A percentile compares a stretch with the other conserved stretches of the same genome.
These are phyloP conservation scores for Lyophyllum atratum DNA, from an alignment of 768 basidiomycete species.

Conservation along the genomic window DNA sequence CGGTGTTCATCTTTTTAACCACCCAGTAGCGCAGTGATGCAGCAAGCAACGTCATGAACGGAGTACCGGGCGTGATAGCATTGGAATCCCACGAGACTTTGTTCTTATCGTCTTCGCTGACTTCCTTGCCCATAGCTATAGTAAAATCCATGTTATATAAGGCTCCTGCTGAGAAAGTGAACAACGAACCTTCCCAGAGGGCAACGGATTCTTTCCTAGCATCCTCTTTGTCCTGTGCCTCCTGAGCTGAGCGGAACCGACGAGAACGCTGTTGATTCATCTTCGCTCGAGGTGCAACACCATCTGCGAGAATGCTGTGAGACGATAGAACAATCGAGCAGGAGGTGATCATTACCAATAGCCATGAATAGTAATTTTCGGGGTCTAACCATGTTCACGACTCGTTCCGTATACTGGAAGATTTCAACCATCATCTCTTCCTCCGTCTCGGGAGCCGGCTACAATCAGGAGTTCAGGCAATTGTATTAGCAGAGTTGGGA, in stretches of 20 bases:
- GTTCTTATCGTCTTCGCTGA: slow-evolving; percentile 80
- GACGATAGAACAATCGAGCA: not conserved
- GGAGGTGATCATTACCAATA: slow-evolving; percentile 63
- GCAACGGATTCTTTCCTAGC: slow-evolving; percentile 81
- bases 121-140: slow-evolving; percentile 88
- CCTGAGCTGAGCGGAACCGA: slow-evolving; percentile 93
- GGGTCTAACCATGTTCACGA: slow-evolving; percentile 96
- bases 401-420: slow-evolving; percentile 94
- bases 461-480: slow-evolving; percentile 5
- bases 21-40: slow-evolving; percentile 94
- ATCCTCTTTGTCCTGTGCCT: slow-evolving; percentile 92
- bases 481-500: not conserved
- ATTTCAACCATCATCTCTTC: slow-evolving; percentile 99
- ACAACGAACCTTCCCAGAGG: slow-evolving; percentile 75
- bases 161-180: not conserved
- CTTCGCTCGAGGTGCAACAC: slow-evolving; percentile 97
- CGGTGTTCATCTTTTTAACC: slow-evolving; percentile 89
- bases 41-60: slow-evolving; percentile 95
- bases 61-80: slow-evolving; percentile 98
- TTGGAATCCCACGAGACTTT: slow-evolving; percentile 96
- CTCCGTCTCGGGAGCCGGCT: slow-evolving; percentile 97
- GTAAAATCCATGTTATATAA: slow-evolving; percentile 1
- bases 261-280: slow-evolving; percentile 99
- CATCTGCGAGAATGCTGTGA: slow-evolving; percentile 54
- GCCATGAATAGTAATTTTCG: slow-evolving; percentile 98